Percentiles rank a stretch among this genome's conserved stretches.
Conservation (phyloP, 2,329 filamentous ascomycete genomes). For the Thielaviopsis populi region DNA sequence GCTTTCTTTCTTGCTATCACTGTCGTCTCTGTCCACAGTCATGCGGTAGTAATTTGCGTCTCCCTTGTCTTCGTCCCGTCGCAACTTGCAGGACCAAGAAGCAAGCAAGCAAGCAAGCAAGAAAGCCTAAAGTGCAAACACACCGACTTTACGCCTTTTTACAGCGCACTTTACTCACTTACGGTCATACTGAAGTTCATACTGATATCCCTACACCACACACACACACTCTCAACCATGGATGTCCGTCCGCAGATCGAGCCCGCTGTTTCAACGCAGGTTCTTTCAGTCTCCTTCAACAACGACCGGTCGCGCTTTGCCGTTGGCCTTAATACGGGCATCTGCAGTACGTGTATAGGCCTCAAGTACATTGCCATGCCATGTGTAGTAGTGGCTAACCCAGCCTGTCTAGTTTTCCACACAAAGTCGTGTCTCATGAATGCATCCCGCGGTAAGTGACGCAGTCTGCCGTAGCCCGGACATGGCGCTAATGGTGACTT, state of each 20-base stretch:
- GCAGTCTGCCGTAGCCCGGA: not conserved
- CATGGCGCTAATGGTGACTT: not conserved
- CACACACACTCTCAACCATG: slow-evolving; percentile 38
- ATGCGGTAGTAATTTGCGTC: slow-evolving; percentile 6
- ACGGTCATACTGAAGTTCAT: not conserved
- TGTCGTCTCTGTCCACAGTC: not conserved
- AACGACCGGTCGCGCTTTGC: slow-evolving; percentile 72
- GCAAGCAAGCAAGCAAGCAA: not conserved
- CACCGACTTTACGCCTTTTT: not conserved
- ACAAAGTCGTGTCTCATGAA: slow-evolving; percentile 57
- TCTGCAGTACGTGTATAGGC: slow-evolving; percentile 48
- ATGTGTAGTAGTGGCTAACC: slow-evolving; percentile 18
- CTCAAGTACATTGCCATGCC: not conserved
- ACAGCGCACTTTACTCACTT: not conserved
- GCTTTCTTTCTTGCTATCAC: not conserved
- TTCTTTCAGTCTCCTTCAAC: slow-evolving; percentile 77
- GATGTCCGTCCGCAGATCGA: slow-evolving; percentile 81
- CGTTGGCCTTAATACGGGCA: slow-evolving; percentile 72
- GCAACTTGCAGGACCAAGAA: not conserved
- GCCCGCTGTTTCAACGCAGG: slow-evolving; percentile 54
- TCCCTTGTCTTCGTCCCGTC: not conserved
- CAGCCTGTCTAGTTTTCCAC: slow-evolving; percentile 45
- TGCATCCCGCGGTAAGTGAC: slow-evolving; percentile 31
- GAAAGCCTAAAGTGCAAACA: not conserved
- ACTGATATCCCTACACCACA: not conserved